Conservation (phyloP, 2,329 filamentous ascomycete species). For the Stachybotrys chartarum region DNA sequence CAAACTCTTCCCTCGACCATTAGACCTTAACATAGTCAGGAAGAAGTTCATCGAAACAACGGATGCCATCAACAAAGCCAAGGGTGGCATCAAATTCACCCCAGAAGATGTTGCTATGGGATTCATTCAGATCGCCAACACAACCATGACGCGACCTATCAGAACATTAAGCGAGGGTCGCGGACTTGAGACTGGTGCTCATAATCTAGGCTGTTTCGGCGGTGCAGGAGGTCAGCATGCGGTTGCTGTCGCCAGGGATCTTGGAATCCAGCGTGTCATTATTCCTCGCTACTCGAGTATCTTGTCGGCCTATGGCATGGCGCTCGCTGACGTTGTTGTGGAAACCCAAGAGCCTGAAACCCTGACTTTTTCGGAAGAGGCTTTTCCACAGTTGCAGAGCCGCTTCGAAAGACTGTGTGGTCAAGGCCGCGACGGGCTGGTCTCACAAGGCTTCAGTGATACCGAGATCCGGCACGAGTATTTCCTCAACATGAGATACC, state of each 20-base stretch:
- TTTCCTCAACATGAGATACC: constrained; percentile 27
- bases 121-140: constrained; percentile 28
- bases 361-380: constrained; percentile 12
- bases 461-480: constrained; percentile 32
- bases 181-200: constrained; percentile 24
- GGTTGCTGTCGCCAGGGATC: constrained; percentile 28
- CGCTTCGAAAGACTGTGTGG: not conserved
- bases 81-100: constrained; percentile 18
- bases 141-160: constrained; percentile 27
- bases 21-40: constrained; percentile 33
- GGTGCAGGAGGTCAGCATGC: constrained; percentile 33
- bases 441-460: constrained; percentile 19
- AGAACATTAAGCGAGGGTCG: constrained; percentile 26
- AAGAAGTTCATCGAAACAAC: constrained; percentile 34
- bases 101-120: constrained; percentile 27
- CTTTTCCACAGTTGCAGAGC: not conserved
- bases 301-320: constrained; percentile 35
- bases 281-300: constrained; percentile 36
- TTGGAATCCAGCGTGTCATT: constrained; percentile 30
- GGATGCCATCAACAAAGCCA: constrained; percentile 29
- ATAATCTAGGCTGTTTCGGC: constrained; percentile 25
- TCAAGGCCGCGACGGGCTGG: not conserved
- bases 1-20: constrained; percentile 57
- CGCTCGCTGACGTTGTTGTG: constrained; percentile 33
- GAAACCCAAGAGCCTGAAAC: constrained; percentile 25